phyloP scores from a whole-genome alignment of 768 basidiomycete genomes.

The Pulveroboletus sp. region DNA sequence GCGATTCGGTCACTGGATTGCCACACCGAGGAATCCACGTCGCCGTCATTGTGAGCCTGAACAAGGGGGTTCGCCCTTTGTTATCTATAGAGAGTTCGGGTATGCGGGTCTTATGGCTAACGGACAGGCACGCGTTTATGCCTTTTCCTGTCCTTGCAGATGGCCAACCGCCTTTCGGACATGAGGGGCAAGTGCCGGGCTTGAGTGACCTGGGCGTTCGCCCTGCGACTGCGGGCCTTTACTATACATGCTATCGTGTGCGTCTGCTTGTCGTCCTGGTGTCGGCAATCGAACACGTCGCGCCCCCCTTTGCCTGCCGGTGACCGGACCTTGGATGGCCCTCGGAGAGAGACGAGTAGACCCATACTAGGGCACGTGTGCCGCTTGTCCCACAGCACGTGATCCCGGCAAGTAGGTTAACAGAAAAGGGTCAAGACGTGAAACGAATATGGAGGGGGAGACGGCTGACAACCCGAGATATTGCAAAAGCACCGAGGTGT shows the following conservation, averaged over 20 bases:
- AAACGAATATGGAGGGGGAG: constrained; percentile 23
- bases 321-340: constrained; percentile 11
- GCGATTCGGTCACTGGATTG: constrained; percentile 2
- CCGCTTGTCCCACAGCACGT: constrained; percentile 13
- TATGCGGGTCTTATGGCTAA: constrained; percentile 7
- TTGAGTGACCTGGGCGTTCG: constrained; percentile 4
- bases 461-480: constrained; percentile 12
- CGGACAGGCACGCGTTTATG: constrained; percentile 14
- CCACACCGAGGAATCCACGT: constrained; percentile 1
- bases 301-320: constrained; percentile 8
- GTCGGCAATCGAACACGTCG: constrained; percentile 3
- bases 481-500: constrained; percentile 11
- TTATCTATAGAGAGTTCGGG: constrained; percentile 6
- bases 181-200: constrained; percentile 11
- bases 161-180: neutral
- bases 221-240: neutral
- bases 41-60: constrained; percentile 10
- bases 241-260: constrained; percentile 17
- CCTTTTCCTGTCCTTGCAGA: constrained; percentile 5
- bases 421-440: constrained; percentile 17
- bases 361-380: neutral
- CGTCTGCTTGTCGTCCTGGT: constrained; percentile 2
- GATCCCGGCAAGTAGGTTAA: constrained; percentile 27
- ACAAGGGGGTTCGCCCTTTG: constrained; percentile 9
- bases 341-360: constrained; percentile 2